These are phyloP conservation scores for Dichotomocladium elegans DNA, from an alignment of 371 early-diverging fungal genomes.

Conservation along the genomic window DNA sequence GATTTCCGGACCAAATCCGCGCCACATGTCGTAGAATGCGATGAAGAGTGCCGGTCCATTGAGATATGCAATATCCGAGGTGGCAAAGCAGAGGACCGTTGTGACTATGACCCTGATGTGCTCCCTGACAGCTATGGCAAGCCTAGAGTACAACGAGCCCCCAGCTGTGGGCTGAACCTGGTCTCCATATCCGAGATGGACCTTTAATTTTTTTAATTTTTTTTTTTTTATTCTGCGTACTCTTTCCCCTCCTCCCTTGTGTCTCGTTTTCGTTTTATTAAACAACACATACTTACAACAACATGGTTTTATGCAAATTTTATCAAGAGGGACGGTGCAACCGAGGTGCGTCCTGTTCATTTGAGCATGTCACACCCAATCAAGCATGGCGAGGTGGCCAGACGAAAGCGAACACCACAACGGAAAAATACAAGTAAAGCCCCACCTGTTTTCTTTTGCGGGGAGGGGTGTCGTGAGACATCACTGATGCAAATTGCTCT, in stretches of 20 bases:
- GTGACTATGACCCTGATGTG: constrained; percentile 37
- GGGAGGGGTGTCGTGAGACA: too few relatives aligned
- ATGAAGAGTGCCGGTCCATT: constrained; percentile 34
- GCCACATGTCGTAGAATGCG: constrained; percentile 22
- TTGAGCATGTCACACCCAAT: constrained; percentile 28
- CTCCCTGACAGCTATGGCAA: constrained; percentile 1
- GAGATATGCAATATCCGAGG: constrained; percentile 51
- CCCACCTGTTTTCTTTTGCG: too few relatives aligned
- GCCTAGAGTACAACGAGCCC: too few relatives aligned
- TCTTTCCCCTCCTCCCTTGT: too few relatives aligned
- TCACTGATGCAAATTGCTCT: background rate
- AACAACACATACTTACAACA: background rate
- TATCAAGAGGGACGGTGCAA: constrained; percentile 44
- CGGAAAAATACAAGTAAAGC: constrained; percentile 34
- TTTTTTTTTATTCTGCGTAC: too few relatives aligned
- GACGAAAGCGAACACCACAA: background rate
- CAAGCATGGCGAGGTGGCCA: constrained; percentile 2
- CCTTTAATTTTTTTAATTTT: too few relatives aligned
- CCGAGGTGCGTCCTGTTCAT: constrained; percentile 43
- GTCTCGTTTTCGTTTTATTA: background rate
- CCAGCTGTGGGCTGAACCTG: too few relatives aligned
- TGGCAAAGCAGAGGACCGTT: constrained; percentile 48
- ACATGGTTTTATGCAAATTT: constrained; percentile 42
- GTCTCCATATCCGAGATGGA: too few relatives aligned
- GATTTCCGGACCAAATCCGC: constrained; percentile 41